These are phyloP conservation scores for Alternaria tenuissima DNA, from an alignment of 2,329 filamentous ascomycete genomes.

Conservation along the genomic window DNA sequence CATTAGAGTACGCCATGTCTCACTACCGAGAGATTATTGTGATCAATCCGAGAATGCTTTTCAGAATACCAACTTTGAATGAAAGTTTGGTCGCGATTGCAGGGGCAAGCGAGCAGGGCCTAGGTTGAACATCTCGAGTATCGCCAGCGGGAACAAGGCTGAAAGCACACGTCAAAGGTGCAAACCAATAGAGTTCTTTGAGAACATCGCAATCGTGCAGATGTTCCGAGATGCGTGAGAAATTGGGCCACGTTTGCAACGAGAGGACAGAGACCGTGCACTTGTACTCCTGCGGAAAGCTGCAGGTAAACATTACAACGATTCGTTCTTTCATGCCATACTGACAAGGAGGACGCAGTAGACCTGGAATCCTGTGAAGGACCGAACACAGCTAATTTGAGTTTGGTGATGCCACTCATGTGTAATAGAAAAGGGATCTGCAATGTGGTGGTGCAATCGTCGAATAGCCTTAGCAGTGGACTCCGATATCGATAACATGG, in stretches of 20 bases:
- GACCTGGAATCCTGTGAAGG: slow-evolving; percentile 8
- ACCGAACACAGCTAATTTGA: slow-evolving; percentile 20
- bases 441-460: slow-evolving; percentile 7
- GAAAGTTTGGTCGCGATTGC: slow-evolving; percentile 1
- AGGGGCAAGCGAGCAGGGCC: slow-evolving; percentile 6
- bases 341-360: slow-evolving; percentile 23
- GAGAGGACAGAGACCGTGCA: slow-evolving; percentile 39
- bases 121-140: slow-evolving; percentile 36
- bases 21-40: not conserved
- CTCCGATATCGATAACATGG: not conserved
- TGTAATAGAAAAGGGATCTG: slow-evolving; percentile 10
- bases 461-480: not conserved
- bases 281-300: slow-evolving; percentile 39
- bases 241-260: slow-evolving; percentile 46
- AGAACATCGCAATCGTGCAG: slow-evolving; percentile 21
- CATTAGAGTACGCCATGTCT: slow-evolving; percentile 21
- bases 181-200: slow-evolving; percentile 24
- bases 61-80: not conserved
- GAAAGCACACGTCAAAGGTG: slow-evolving; percentile 26
- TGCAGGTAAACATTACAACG: slow-evolving; percentile 41
- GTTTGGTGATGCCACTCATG: slow-evolving; percentile 18
- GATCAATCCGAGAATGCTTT: not conserved
- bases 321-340: slow-evolving; percentile 35
- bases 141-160: slow-evolving; percentile 19
- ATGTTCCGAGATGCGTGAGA: slow-evolving; percentile 24